Base-by-base conservation (phyloP, 2,329 filamentous ascomycete genomes). In the Fusarium succisae region DNA sequence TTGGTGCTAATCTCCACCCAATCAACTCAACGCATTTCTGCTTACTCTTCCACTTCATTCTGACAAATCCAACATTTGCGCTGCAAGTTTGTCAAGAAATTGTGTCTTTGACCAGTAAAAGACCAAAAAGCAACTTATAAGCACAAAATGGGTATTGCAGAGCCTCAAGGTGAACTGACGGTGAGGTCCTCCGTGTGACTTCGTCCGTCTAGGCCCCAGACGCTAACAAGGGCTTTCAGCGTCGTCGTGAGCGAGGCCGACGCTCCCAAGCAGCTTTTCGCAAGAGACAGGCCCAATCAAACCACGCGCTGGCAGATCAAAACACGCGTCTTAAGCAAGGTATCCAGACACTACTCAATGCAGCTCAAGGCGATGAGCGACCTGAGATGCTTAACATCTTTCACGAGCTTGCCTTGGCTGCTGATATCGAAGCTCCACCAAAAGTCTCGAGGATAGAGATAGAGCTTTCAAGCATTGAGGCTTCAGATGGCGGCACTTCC, bases 181-280 rank as follows among this genome's bases (percentile, higher is more conserved):
- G 66, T 55, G 1, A 14, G 37, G 35, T 22, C 5, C 8, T 18
- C 0, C 4, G 3, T 1, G 6, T 6, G 14, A 32, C 18, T 15
- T 6, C 3, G 1, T 22, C 12, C 12, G 38, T 22, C 12, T 1
- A 41, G 1, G 38, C 12, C 7, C 20, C 15, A 35, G 8, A 0
- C 4, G 8, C 64, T 69, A 35, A 69, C 35, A 18, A 1, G 8
- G 14, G 20, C 6, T 12, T 13, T 1, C 17, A 69, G 66, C 66
- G 64, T 22, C 64, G 66, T 11, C 55, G 64, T 3, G 66, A 69
- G 17, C 66, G 66, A 50, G 64, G 66, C 5, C 37, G 66, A 4
- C 66, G 64, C 5, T 69, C 66, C 0, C 66, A 69, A 4, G 66
- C 66, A 35, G 66, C 66, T 18, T 69, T 69, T 9, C 66, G 66